Percentiles rank a stretch among this genome's conserved stretches.
These are phyloP conservation scores for Raffaelea albimanens DNA, from an alignment of 2,329 filamentous ascomycete species.

Conservation along the genomic window DNA sequence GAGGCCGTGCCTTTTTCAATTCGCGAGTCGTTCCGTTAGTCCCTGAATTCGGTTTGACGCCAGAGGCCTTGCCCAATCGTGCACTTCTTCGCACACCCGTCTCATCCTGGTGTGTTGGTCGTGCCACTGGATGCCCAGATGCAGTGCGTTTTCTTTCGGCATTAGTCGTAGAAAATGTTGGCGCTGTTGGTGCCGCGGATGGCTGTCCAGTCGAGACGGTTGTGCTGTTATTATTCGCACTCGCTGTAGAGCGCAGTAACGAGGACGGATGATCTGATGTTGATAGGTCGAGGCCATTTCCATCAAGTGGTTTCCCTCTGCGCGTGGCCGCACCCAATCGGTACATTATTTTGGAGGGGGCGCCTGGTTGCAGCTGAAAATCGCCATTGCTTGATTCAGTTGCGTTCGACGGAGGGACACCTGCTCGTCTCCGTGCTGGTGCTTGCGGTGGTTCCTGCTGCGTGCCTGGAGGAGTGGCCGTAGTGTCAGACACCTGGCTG, in stretches of 20 bases:
- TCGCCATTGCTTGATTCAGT: constrained; percentile 44
- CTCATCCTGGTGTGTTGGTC: constrained; percentile 46
- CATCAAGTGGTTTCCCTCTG: constrained; percentile 30
- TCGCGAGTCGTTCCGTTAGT: constrained; percentile 55
- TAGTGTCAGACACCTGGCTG: constrained; percentile 37
- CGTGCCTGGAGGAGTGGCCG: constrained; percentile 53
- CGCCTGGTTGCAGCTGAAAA: constrained; percentile 13
- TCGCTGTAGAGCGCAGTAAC: constrained; percentile 22
- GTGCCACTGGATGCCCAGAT: constrained; percentile 65
- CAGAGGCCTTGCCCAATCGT: constrained; percentile 59
- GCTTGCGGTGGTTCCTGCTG: constrained; percentile 39
- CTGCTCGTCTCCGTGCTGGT: constrained; percentile 42
- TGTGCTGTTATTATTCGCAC: constrained; percentile 5
- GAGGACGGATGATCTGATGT: constrained; percentile 29
- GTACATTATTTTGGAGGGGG: constrained; percentile 56
- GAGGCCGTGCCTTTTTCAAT: constrained; percentile 74
- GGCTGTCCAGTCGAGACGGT: not conserved
- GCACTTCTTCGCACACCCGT: constrained; percentile 59
- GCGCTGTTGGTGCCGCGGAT: constrained; percentile 11
- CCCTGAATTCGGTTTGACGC: constrained; percentile 52
- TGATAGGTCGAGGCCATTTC: constrained; percentile 6
- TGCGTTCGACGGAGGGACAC: constrained; percentile 34
- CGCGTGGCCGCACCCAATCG: constrained; percentile 34
- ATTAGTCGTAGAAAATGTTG: constrained; percentile 28
- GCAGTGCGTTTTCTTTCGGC: constrained; percentile 79